Conservation (phyloP, 257 asterid species). For the Penstemon davidsonii region DNA sequence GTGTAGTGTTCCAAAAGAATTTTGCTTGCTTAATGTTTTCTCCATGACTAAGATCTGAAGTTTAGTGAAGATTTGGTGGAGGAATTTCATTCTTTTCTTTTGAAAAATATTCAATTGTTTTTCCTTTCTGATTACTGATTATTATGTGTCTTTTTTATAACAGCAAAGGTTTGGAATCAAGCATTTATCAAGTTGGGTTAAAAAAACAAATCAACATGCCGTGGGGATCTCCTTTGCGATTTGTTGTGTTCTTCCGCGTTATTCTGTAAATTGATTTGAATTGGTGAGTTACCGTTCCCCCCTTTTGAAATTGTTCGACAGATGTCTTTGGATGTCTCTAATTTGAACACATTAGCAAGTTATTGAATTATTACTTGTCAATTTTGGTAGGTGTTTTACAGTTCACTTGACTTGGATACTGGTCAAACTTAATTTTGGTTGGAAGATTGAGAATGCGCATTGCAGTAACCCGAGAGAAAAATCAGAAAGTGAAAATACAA, state of each 20-base stretch:
- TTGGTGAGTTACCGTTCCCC: constrained; percentile 46
- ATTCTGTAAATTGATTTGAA: constrained; percentile 52
- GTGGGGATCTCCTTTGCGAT: constrained; percentile 64
- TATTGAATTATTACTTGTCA: constrained; percentile 31
- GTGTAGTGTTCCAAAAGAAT: background rate
- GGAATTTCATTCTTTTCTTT: background rate
- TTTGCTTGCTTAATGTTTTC: background rate
- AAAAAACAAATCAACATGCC: constrained; percentile 62
- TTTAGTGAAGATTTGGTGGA: background rate
- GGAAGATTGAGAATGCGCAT: constrained; percentile 68
- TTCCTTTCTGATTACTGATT: too few species aligned
- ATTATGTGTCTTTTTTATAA: background rate
- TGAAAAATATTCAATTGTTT: background rate
- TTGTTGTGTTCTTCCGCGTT: constrained; percentile 66
- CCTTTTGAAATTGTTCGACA: constrained; percentile 1
- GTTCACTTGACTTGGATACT: constrained; percentile 11
- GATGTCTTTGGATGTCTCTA: background rate
- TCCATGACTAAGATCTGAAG: constrained; percentile 16
- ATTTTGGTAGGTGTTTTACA: constrained; percentile 12
- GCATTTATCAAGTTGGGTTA: constrained; percentile 30
- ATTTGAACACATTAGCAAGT: too few species aligned
- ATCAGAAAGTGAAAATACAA: constrained; percentile 39
- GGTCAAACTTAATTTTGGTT: constrained; percentile 28
- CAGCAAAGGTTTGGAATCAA: constrained; percentile 37
- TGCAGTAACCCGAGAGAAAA: constrained; percentile 44